These are phyloP conservation scores for Singerocomus inundabilis DNA, from an alignment of 1,284 basidiomycete species.

Conservation along the genomic window DNA sequence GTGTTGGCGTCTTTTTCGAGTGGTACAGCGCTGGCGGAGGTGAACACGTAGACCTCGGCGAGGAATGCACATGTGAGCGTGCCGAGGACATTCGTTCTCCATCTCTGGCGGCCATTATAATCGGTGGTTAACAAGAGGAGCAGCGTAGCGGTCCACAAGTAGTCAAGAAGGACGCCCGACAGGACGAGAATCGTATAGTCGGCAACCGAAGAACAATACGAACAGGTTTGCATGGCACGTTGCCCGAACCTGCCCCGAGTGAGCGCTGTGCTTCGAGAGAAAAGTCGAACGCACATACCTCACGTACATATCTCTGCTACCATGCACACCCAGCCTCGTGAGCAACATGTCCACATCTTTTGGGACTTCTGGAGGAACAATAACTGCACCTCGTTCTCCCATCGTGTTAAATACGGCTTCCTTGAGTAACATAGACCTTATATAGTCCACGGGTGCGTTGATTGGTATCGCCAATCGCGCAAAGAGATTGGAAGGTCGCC, in stretches of 20 bases:
- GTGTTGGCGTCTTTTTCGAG: slow-evolving; percentile 36
- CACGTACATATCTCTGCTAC: slow-evolving; percentile 57
- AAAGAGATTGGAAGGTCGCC: slow-evolving; percentile 64
- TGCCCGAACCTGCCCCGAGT: slow-evolving; percentile 58
- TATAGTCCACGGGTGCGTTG: slow-evolving; percentile 49
- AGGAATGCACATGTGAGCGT: slow-evolving; percentile 47
- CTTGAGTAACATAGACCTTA: slow-evolving; percentile 46
- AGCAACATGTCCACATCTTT: slow-evolving; percentile 52
- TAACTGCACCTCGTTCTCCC: slow-evolving; percentile 6
- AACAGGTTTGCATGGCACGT: slow-evolving; percentile 55
- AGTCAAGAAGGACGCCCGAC: slow-evolving; percentile 53
- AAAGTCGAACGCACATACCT: slow-evolving; percentile 40
- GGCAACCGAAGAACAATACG: slow-evolving; percentile 54
- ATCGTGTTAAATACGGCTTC: slow-evolving; percentile 20
- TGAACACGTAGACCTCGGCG: slow-evolving; percentile 53
- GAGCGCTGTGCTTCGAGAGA: neutral
- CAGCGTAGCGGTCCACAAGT: slow-evolving; percentile 54
- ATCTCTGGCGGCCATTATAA: slow-evolving; percentile 42
- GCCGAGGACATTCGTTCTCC: slow-evolving; percentile 50
- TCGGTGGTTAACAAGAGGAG: slow-evolving; percentile 49
- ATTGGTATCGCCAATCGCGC: slow-evolving; percentile 51
- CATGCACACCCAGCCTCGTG: slow-evolving; percentile 54
- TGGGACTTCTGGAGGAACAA: slow-evolving; percentile 36
- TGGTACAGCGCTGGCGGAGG: slow-evolving; percentile 48
- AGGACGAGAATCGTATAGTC: slow-evolving; percentile 61